Percentiles rank a stretch among this genome's conserved stretches.
These are phyloP conservation scores for Millerozyma miso DNA, from an alignment of 805 yeast species.

Conservation along the genomic window DNA sequence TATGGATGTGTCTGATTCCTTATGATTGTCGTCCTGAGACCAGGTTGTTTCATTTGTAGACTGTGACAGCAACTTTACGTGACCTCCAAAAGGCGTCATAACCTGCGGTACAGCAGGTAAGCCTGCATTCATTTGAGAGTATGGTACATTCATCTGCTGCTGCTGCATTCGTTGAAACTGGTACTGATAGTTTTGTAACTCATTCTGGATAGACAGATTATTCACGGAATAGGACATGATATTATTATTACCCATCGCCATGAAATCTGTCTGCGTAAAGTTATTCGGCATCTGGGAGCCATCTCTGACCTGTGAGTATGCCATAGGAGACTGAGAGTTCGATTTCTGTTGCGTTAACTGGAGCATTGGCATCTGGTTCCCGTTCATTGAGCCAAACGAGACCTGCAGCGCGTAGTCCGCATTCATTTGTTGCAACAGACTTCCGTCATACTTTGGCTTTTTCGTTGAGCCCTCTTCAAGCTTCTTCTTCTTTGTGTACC, in stretches of 20 bases:
- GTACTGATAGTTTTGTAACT: slow-evolving; percentile 19
- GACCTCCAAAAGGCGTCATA: slow-evolving; percentile 7
- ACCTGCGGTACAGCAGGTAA: slow-evolving; percentile 16
- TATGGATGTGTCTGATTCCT: slow-evolving; percentile 40
- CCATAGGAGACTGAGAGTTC: slow-evolving; percentile 33
- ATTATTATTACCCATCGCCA: slow-evolving; percentile 9
- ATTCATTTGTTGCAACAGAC: slow-evolving; percentile 5
- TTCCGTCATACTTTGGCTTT: slow-evolving; percentile 34
- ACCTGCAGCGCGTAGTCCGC: neutral
- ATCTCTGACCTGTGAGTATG: slow-evolving; percentile 21
- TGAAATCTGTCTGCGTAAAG: slow-evolving; percentile 19
- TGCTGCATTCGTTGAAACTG: slow-evolving; percentile 26
- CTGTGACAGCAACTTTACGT: slow-evolving; percentile 23
- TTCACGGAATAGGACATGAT: slow-evolving; percentile 8
- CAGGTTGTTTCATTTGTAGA: slow-evolving; percentile 42
- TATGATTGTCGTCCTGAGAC: slow-evolving; percentile 37
- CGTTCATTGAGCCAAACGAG: slow-evolving; percentile 1
- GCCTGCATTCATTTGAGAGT: slow-evolving; percentile 6
- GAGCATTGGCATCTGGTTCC: neutral
- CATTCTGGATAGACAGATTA: slow-evolving; percentile 16
- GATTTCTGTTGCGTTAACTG: neutral
- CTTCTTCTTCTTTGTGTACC: slow-evolving; percentile 49
- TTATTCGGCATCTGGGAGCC: slow-evolving; percentile 23
- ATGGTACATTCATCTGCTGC: slow-evolving; percentile 14
- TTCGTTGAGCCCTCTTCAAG: slow-evolving; percentile 54